Evolutionary conservation across 176 grass and related monocot species (phyloP).

Genomic region (Oryza meridionalis): DNA sequence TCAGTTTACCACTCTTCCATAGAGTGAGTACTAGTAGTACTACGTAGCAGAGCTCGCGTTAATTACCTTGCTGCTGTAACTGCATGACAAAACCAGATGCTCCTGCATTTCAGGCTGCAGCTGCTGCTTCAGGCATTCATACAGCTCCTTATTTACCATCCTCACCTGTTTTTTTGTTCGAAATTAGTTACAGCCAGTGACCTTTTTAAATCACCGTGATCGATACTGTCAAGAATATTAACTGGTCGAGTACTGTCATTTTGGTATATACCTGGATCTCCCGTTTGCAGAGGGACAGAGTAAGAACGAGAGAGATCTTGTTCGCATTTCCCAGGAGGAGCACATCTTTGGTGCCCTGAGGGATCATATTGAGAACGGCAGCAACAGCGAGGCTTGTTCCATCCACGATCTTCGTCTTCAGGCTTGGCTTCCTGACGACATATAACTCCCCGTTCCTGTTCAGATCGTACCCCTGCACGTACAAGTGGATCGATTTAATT

Average conservation of each 20-base stretch:
- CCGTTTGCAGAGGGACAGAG: conserved; percentile 42
- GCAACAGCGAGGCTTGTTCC: conserved; percentile 61
- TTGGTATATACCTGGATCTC: conserved; percentile 36
- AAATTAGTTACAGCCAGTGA: background rate
- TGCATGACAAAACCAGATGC: conserved; percentile 32
- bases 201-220: no score
- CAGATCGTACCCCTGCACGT: conserved; percentile 45
- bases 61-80: conserved; percentile 42
- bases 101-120: conserved; percentile 38
- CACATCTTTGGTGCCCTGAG: conserved; percentile 43
- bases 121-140: conserved; percentile 41
- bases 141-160: conserved; percentile 35
- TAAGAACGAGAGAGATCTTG: conserved; percentile 44
- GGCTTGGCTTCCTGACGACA: conserved; percentile 45
- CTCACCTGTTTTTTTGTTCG: conserved; percentile 42
- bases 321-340: conserved; percentile 50
- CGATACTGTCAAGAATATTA: background rate
- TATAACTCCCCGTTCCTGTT: conserved; percentile 62
- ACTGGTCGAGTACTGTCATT: no score
- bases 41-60: no score
- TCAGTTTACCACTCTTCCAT: no score
- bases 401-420: conserved; percentile 61
- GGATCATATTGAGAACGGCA: conserved; percentile 52
- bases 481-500: background rate
- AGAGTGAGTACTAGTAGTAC: no score